Conservation (phyloP, 2,329 filamentous ascomycete species). For the Fusarium dimerum region DNA sequence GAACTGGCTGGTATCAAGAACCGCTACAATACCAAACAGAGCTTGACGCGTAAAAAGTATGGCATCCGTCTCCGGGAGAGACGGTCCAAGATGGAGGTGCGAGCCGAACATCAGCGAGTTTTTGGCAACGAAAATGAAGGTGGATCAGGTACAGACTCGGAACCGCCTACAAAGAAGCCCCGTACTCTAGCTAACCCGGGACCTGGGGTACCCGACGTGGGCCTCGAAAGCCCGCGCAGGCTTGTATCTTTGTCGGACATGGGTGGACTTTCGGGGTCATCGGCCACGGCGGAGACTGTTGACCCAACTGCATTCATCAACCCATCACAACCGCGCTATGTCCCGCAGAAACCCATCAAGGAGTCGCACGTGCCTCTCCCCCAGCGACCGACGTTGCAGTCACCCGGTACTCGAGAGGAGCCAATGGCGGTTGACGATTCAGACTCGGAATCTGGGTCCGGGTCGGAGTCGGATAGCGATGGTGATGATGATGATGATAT, state of each 20-base stretch:
- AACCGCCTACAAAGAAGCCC: constrained; percentile 26
- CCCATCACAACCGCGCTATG: constrained; percentile 22
- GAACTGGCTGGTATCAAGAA: constrained; percentile 49
- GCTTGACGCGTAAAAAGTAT: constrained; percentile 57
- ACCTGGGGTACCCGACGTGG: neutral
- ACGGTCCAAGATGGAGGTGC: constrained; percentile 48
- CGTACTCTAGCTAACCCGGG: constrained; percentile 14
- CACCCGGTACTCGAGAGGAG: constrained; percentile 22
- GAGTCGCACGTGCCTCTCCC: neutral
- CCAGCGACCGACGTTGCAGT: neutral
- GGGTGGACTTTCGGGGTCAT: constrained; percentile 37
- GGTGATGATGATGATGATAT: constrained; percentile 30
- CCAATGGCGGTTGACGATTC: constrained; percentile 30
- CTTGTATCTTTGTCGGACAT: constrained; percentile 35
- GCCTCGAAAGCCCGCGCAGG: constrained; percentile 22
- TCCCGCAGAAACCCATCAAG: constrained; percentile 1
- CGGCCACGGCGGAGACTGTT: constrained; percentile 37
- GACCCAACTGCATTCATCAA: constrained; percentile 37
- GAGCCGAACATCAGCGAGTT: constrained; percentile 44
- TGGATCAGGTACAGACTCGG: constrained; percentile 7
- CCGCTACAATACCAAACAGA: constrained; percentile 57
- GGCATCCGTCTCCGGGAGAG: constrained; percentile 55
- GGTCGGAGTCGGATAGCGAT: constrained; percentile 21
- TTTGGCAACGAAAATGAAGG: constrained; percentile 18
- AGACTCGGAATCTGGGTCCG: constrained; percentile 21